Evolutionary conservation across 192 early-diverging fungal genomes (phyloP).

Genomic region (Lobosporangium transversale): DNA sequence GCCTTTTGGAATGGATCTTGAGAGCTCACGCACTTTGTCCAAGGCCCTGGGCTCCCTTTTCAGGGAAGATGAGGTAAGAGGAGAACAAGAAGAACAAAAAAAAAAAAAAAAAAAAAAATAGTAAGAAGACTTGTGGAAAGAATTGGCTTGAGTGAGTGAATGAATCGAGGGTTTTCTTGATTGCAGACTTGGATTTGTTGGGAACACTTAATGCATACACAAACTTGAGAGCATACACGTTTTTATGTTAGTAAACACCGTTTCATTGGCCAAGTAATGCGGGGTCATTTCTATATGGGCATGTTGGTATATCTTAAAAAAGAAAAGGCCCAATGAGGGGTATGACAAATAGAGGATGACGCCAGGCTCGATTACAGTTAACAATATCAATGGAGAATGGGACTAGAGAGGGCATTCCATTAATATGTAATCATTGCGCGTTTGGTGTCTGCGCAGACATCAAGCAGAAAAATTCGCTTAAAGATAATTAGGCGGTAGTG

Average conservation of each 20-base stretch:
- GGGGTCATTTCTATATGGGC: background rate
- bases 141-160: too few species aligned
- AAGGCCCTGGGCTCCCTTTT: conserved; percentile 77
- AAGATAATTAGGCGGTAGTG: too few species aligned
- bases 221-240: background rate
- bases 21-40: conserved; percentile 74
- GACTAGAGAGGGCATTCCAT: too few species aligned
- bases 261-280: conserved; percentile 16
- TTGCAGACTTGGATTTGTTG: conserved; percentile 41
- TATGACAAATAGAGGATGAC: background rate
- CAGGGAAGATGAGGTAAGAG: conserved; percentile 80
- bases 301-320: background rate
- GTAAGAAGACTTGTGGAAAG: too few species aligned
- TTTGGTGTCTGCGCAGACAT: too few species aligned
- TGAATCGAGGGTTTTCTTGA: too few species aligned
- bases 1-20: conserved; percentile 92
- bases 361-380: too few species aligned
- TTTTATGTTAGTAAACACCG: background rate
- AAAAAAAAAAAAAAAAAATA: too few species aligned
- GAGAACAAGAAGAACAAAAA: too few species aligned
- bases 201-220: conserved; percentile 6
- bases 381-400: too few species aligned
- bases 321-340: background rate
- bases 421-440: too few species aligned
- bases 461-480: too few species aligned